A percentile compares a stretch with the other conserved stretches of the same genome.
Evolutionary conservation across 2,329 filamentous ascomycete species (phyloP).

Genomic region (Microsporum canis): DNA sequence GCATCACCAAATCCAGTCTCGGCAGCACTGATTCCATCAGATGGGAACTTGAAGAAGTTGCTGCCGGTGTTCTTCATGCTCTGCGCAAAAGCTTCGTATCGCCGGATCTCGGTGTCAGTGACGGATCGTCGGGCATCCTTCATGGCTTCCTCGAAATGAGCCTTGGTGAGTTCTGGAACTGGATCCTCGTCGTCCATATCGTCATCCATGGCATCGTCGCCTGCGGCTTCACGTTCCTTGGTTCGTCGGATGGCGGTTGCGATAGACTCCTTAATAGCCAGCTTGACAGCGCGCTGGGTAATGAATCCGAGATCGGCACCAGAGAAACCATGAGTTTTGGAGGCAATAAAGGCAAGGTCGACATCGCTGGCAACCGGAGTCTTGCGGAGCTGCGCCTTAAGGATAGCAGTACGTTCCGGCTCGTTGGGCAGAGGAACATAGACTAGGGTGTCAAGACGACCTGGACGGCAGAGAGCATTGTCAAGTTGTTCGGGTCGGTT

Average conservation of each 20-base stretch:
- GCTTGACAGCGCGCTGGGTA: constrained; percentile 96
- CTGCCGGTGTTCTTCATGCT: constrained; percentile 98
- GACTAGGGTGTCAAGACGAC: constrained; percentile 95
- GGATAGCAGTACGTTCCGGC: constrained; percentile 74
- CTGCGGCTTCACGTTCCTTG: constrained; percentile 78
- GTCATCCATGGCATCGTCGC: constrained; percentile 65
- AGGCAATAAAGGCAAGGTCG: constrained; percentile 81
- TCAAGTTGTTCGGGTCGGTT: constrained; percentile 98
- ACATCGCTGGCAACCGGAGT: constrained; percentile 83
- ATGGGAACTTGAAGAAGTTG: constrained; percentile 89
- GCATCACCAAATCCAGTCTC: constrained; percentile 61
- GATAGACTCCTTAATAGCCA: constrained; percentile 97
- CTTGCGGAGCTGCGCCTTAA: constrained; percentile 95
- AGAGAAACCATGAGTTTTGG: constrained; percentile 97
- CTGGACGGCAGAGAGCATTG: constrained; percentile 92
- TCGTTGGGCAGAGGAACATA: constrained; percentile 96
- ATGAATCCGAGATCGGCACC: constrained; percentile 99
- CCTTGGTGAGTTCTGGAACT: constrained; percentile 88
- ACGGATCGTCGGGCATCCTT: constrained; percentile 85
- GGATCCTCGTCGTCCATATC: constrained; percentile 79
- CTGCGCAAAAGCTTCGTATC: constrained; percentile 96
- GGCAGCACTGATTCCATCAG: constrained; percentile 42
- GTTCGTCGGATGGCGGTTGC: constrained; percentile 73
- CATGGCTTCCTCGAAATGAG: constrained; percentile 99
- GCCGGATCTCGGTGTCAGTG: constrained; percentile 90